Conservation (phyloP, 495 filamentous ascomycete genomes). For the Aspergillus nidulans region DNA sequence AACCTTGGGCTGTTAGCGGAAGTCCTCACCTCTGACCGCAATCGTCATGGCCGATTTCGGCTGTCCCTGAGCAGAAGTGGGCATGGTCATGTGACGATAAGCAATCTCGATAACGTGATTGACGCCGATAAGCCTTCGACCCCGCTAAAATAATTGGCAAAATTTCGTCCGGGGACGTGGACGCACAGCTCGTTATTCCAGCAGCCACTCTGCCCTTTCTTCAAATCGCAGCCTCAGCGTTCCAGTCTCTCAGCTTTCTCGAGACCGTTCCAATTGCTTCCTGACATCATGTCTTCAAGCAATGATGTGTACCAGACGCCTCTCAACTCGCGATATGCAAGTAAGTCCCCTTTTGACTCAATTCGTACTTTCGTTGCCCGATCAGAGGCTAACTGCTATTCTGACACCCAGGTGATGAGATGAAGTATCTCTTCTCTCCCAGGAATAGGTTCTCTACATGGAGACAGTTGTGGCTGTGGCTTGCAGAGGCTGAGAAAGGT, state of each 20-base stretch:
- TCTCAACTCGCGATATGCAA: slow-evolving; percentile 69
- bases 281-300: slow-evolving; percentile 51
- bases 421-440: slow-evolving; percentile 62
- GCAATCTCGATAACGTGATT: slow-evolving; percentile 38
- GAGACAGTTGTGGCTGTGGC: slow-evolving; percentile 77
- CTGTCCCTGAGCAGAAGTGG: neutral
- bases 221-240: slow-evolving; percentile 18
- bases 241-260: slow-evolving; percentile 28
- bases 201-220: slow-evolving; percentile 8
- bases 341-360: slow-evolving; percentile 32
- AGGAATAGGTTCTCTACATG: slow-evolving; percentile 69
- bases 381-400: slow-evolving; percentile 16
- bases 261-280: slow-evolving; percentile 16
- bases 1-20: too few species aligned
- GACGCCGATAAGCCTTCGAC: slow-evolving; percentile 37
- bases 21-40: too few species aligned
- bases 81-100: slow-evolving; percentile 21
- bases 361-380: neutral
- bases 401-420: slow-evolving; percentile 39
- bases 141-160: slow-evolving; percentile 31
- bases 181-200: slow-evolving; percentile 19
- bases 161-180: slow-evolving; percentile 26
- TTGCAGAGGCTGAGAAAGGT: slow-evolving; percentile 79
- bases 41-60: slow-evolving; percentile 5
- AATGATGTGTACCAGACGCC: slow-evolving; percentile 70